phyloP scores from a whole-genome alignment of 2,329 filamentous ascomycete species.

The Fusarium burgessii region DNA sequence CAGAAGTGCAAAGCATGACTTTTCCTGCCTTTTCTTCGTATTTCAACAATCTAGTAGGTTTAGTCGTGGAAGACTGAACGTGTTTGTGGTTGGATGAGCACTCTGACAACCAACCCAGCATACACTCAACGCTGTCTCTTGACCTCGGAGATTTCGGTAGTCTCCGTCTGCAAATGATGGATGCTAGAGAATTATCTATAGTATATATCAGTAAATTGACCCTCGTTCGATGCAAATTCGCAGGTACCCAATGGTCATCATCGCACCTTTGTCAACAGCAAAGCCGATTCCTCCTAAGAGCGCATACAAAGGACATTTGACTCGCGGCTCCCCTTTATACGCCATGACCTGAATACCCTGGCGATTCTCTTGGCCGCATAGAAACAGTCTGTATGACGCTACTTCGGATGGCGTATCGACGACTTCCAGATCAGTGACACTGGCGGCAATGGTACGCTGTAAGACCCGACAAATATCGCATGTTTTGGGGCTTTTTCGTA shows the following conservation, averaged over 20 bases:
- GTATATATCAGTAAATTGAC: fast-evolving
- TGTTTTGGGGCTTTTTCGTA: neutral
- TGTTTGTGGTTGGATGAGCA: neutral
- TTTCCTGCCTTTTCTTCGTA: fast-evolving
- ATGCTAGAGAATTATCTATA: neutral
- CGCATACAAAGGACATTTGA: neutral
- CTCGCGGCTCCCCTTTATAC: fast-evolving
- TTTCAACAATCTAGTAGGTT: neutral
- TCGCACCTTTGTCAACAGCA: neutral
- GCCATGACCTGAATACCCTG: neutral
- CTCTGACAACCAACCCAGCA: neutral
- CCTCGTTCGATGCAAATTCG: too few species aligned
- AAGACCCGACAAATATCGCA: neutral
- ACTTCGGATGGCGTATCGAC: neutral
- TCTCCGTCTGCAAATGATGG: fast-evolving
- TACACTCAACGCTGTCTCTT: neutral
- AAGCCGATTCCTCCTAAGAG: neutral
- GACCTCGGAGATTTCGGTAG: neutral
- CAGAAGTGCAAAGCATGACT: fast-evolving
- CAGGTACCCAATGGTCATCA: neutral
- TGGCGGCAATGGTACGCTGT: neutral
- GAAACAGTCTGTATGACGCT: neutral
- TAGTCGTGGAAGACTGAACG: fast-evolving
- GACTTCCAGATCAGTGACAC: neutral
- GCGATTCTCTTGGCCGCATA: fast-evolving